Conservation (phyloP, 768 basidiomycete genomes). For the Russula ochroleuca region DNA sequence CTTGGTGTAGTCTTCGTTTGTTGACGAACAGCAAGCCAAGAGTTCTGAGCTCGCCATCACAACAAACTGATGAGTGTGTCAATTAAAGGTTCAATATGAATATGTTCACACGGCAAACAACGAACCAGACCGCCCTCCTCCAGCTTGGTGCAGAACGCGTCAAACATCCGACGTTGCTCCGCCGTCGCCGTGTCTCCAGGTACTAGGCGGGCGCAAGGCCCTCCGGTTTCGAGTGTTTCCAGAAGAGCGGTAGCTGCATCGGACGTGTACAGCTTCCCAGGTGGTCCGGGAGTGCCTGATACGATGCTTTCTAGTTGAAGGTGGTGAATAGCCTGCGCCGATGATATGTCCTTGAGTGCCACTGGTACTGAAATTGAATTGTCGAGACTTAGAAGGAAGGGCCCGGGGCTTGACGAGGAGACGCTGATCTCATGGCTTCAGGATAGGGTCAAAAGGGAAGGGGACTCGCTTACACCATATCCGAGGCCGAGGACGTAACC, state of each 20-base stretch:
- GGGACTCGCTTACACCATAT: conserved; percentile 7
- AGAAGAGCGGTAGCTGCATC: conserved; percentile 22
- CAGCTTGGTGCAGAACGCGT: conserved; percentile 18
- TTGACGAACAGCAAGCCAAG: conserved; percentile 25
- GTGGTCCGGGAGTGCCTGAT: conserved; percentile 22
- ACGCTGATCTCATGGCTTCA: conserved; percentile 1
- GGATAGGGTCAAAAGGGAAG: not conserved
- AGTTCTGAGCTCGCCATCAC: conserved; percentile 23
- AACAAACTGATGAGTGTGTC: conserved; percentile 19
- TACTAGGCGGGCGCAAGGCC: conserved; percentile 26
- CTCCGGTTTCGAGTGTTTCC: conserved; percentile 27
- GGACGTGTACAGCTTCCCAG: conserved; percentile 29
- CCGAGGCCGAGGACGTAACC: not conserved
- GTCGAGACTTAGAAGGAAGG: conserved; percentile 18
- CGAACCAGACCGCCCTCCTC: conserved; percentile 24
- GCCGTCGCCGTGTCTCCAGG: conserved; percentile 18
- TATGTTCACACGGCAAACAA: not conserved
- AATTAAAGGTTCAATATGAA: not conserved
- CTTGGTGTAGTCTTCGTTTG: conserved; percentile 22
- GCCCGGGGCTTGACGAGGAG: not conserved
- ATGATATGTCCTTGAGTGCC: conserved; percentile 24
- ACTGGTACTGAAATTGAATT: conserved; percentile 23
- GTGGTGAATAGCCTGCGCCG: not conserved
- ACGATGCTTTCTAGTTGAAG: conserved; percentile 15
- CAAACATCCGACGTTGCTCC: conserved; percentile 18